Evolutionary conservation across 2,329 filamentous ascomycete species (phyloP), one percentile per base, ranked within the genome.

Genomic region (Raffaelea ambrosiae): DNA sequence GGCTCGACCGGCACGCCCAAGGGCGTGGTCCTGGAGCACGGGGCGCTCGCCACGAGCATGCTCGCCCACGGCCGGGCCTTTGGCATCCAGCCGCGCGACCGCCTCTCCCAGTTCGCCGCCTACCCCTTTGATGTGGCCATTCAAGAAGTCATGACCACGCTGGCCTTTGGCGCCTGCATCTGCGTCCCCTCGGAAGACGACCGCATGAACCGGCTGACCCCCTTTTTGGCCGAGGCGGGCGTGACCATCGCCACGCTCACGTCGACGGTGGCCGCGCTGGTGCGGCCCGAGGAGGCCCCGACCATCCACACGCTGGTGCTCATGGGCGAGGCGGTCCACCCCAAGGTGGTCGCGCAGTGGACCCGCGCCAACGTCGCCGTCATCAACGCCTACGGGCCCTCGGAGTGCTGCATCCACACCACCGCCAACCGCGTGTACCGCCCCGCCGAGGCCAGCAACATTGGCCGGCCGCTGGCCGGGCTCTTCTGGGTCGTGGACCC

Each of bases 1-100:
- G 80, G 79, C 36, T 80, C 75, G 16, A 79, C 77, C 1, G 76
- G 75, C 8, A 68, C 67, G 22, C 76, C 76, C 2, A 80, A 80
- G 55, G 76, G 76, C 2, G 76, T 80, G 8, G 72, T 80, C 56
- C 67, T 80, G 21, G 71, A 69, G n/a, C 77, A 81, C 51, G 59
- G 59, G 35, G 77, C 77, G 54, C 71, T 79, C n/a, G 67, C 70
- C 14, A 79, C 80, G 56, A 63, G 76, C 11, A 61, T 79, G 4
- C 69, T 73, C 49, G 35, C 35, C 16, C 35, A 38, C 18, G 35
- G 35, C 5, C 10, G 16, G 31, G 26, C 29, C 26, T 3, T 21
- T 7, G 19, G 11, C 3, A 20, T 44, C 3, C 7, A n/a, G 20
- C 18, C 42, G 18, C n/a, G 16, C 33, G 26, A 33, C 3, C 26